A percentile compares a stretch with the other conserved stretches of the same genome.
Conservation (phyloP, 2,329 filamentous ascomycete genomes). For the Exserohilum turcica region DNA sequence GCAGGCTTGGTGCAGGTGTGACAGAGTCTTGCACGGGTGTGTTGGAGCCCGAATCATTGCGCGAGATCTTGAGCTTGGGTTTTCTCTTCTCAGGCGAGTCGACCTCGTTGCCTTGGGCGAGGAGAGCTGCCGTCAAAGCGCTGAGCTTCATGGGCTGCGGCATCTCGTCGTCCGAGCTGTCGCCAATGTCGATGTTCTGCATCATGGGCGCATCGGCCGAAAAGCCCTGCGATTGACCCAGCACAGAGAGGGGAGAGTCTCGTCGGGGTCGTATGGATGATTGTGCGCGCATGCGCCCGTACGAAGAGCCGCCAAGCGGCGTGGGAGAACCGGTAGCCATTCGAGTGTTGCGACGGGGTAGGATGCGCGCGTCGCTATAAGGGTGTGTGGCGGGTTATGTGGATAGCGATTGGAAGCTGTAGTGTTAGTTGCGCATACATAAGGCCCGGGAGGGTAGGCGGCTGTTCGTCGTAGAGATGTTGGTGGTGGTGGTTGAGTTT, state of each 20-base stretch:
- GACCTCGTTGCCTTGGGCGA: slow-evolving; percentile 57
- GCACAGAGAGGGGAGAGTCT: slow-evolving; percentile 54
- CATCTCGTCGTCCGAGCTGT: slow-evolving; percentile 94
- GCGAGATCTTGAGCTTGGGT: slow-evolving; percentile 47
- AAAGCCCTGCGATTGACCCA: slow-evolving; percentile 53
- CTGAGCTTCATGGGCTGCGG: slow-evolving; percentile 88
- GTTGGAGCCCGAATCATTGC: slow-evolving; percentile 41
- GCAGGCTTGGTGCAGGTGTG: slow-evolving; percentile 48
- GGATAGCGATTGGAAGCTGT: slow-evolving; percentile 48
- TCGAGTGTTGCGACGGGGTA: slow-evolving; percentile 20
- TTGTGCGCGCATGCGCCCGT: slow-evolving; percentile 46
- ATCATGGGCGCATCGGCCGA: slow-evolving; percentile 53
- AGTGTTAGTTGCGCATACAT: slow-evolving; percentile 48
- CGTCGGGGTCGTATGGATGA: slow-evolving; percentile 47
- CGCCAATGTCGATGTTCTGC: slow-evolving; percentile 64
- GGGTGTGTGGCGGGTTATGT: slow-evolving; percentile 25
- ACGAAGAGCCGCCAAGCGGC: slow-evolving; percentile 44
- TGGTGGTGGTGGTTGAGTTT: slow-evolving; percentile 28
- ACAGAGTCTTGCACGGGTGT: slow-evolving; percentile 47
- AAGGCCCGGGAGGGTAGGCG: slow-evolving; percentile 38
- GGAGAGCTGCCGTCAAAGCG: slow-evolving; percentile 84
- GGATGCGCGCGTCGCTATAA: slow-evolving; percentile 27
- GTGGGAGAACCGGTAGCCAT: slow-evolving; percentile 51
- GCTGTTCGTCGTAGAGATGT: slow-evolving; percentile 46
- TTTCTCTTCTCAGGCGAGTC: slow-evolving; percentile 47